A percentile compares a stretch with the other conserved stretches of the same genome.
These are phyloP conservation scores for Neofusicoccum kwambonambiense DNA, from an alignment of 2,329 filamentous ascomycete species.

Conservation along the genomic window DNA sequence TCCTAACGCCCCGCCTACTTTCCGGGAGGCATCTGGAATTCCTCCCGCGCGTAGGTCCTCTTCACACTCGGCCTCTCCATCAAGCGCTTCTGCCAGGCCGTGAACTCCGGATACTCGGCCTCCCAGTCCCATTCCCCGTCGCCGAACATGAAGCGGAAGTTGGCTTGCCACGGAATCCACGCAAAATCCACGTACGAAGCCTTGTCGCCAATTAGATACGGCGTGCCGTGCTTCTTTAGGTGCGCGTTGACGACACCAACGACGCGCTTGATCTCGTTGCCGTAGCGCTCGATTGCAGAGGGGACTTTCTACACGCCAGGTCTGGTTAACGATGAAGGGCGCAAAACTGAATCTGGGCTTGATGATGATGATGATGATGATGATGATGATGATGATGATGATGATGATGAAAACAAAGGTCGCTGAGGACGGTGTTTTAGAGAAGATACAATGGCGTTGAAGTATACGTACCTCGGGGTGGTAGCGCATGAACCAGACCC, in stretches of 20 bases:
- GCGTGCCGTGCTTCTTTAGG: slow-evolving; percentile 31
- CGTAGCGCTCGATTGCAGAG: slow-evolving; percentile 46
- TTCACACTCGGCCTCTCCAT: slow-evolving; percentile 26
- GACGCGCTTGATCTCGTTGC: slow-evolving; percentile 45
- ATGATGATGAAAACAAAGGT: no score
- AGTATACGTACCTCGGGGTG: slow-evolving; percentile 16
- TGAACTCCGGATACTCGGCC: slow-evolving; percentile 27
- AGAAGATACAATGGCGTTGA: no score
- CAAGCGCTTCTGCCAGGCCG: slow-evolving; percentile 29
- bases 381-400: no score
- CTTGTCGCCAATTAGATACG: slow-evolving; percentile 45
- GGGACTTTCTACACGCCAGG: no score
- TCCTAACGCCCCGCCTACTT: no score
- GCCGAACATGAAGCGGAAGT: background rate
- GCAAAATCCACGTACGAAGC: slow-evolving; percentile 43
- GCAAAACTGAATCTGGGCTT: no score
- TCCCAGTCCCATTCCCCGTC: slow-evolving; percentile 25
- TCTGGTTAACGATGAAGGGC: no score
- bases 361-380: no score
- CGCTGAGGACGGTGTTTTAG: no score
- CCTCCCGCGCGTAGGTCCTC: slow-evolving; percentile 20
- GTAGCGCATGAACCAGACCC: slow-evolving; percentile 31
- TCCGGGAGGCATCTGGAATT: background rate
- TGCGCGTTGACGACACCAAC: slow-evolving; percentile 43
- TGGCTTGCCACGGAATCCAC: slow-evolving; percentile 39